Base-by-base conservation (phyloP, 1,139 yeast genomes). In the Pichiaceae sp. region DNA sequence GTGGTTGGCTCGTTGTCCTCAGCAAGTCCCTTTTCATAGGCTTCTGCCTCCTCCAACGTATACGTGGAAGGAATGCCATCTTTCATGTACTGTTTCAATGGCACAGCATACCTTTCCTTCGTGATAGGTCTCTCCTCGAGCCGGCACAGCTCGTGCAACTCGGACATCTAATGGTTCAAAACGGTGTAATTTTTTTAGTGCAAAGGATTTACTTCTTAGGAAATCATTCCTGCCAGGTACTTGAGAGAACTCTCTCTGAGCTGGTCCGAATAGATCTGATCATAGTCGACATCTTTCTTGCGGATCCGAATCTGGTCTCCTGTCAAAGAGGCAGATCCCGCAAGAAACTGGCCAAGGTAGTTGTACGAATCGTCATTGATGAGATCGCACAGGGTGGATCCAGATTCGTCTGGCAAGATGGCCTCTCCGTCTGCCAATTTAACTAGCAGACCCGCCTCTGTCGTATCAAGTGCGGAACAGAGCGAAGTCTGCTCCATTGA, bases 1-100 rank as follows among this genome's bases (percentile, higher is more conserved):
- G 72, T 60, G 4, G 60, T 58, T 12, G 66, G 62, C 19, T 68
- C 62, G n/a, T 57, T 60, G 21, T 64, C 70, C 24, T 21, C 24
- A 11, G 24, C 11, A 11, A 59, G 57, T 4, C 56, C 63, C 9
- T 69, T 60, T 38, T 65, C 73, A 49, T 59, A 78, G 37, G 74
- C 74, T 35, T 72, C 69, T 3, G 79, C 84, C 53, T 85, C 94
- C 56, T 83, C 91, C 8, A 80, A 60, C 2, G 95, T 84, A 43
- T 84, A 81, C 0, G 95, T 85, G 1, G 94, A 75, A 2, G 95
- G 93, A 11, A 84, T 73, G 1, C 93, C 94, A 28, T 66, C 64
- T 36, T 66, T 62, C 42, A 85, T 59, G 43, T 64, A 71, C 33
- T 50, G 56, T 29, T 62, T 63, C 33, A 85, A 57, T 8, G 64